phyloP scores from a whole-genome alignment of 306 rosid species.

The Vicia faba region DNA sequence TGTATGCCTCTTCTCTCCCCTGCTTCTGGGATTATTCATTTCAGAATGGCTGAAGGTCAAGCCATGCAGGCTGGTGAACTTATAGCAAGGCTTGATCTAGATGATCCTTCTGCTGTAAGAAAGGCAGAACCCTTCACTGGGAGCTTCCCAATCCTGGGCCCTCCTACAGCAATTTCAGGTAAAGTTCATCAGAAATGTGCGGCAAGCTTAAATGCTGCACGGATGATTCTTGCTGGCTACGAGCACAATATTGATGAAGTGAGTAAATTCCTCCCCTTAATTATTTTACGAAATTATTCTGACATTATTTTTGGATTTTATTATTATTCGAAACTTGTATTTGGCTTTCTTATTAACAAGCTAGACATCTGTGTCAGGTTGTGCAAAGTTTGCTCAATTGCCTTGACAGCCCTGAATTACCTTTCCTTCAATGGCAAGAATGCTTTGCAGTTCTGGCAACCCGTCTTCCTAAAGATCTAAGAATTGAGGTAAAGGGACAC shows the following conservation, averaged over 20 bases:
- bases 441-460: constrained; percentile 88
- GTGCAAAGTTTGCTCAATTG: constrained; percentile 88
- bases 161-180: constrained; percentile 90
- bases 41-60: constrained; percentile 94
- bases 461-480: constrained; percentile 94
- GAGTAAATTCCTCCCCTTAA: constrained; percentile 42
- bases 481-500: constrained; percentile 59
- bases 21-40: constrained; percentile 88
- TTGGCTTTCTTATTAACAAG: constrained; percentile 34
- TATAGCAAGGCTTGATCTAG: constrained; percentile 91
- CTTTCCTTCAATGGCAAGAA: constrained; percentile 99
- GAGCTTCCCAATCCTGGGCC: constrained; percentile 82
- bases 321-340: constrained; percentile 15
- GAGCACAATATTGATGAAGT: constrained; percentile 94
- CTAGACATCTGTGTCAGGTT: constrained; percentile 64
- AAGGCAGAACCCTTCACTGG: constrained; percentile 91
- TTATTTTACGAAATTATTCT: constrained; percentile 20
- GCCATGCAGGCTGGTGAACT: constrained; percentile 99
- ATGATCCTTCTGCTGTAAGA: constrained; percentile 95
- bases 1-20: constrained; percentile 99
- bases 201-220: constrained; percentile 81
- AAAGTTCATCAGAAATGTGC: constrained; percentile 97
- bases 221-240: constrained; percentile 94
- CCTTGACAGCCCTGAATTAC: constrained; percentile 96
- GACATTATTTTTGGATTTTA: constrained; percentile 23